These are phyloP conservation scores for Clarireedia homoeocarpa DNA, from an alignment of 2,329 filamentous ascomycete genomes.

Conservation along the genomic window DNA sequence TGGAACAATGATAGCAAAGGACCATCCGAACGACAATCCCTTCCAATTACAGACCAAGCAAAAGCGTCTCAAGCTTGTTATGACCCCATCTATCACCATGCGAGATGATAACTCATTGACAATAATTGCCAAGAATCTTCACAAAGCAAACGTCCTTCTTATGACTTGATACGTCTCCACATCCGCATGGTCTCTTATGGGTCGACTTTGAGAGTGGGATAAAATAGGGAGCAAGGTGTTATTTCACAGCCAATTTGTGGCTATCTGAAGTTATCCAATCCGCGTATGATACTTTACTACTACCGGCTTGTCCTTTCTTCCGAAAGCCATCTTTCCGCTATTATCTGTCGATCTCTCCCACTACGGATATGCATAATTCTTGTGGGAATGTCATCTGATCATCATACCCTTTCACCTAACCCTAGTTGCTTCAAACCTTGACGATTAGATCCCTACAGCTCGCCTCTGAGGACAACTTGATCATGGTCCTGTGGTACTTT, in stretches of 20 bases:
- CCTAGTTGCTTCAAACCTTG: neutral
- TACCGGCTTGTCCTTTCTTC: neutral
- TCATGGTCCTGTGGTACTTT: no score
- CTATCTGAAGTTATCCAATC: neutral
- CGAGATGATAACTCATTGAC: constrained; percentile 37
- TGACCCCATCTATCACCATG: constrained; percentile 47
- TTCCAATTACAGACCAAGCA: constrained; percentile 42
- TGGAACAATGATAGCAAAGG: constrained; percentile 37
- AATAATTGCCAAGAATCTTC: constrained; percentile 7
- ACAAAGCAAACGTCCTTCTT: constrained; percentile 22
- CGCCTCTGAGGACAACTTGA: no score
- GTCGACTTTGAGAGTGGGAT: no score
- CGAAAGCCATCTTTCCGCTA: neutral
- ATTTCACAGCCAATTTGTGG: neutral
- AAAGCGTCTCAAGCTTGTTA: constrained; percentile 44
- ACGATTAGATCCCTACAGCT: no score
- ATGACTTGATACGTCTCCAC: constrained; percentile 15
- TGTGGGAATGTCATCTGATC: constrained; percentile 3
- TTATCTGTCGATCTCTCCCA: neutral
- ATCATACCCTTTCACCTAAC: neutral
- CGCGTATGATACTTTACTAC: constrained; percentile 2
- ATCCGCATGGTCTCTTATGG: no score
- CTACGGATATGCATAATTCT: constrained; percentile 2
- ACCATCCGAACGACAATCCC: constrained; percentile 34
- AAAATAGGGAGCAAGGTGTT: neutral